These are phyloP conservation scores for Fusarium sarcochroum DNA, from an alignment of 2,329 filamentous ascomycete genomes.

Conservation along the genomic window DNA sequence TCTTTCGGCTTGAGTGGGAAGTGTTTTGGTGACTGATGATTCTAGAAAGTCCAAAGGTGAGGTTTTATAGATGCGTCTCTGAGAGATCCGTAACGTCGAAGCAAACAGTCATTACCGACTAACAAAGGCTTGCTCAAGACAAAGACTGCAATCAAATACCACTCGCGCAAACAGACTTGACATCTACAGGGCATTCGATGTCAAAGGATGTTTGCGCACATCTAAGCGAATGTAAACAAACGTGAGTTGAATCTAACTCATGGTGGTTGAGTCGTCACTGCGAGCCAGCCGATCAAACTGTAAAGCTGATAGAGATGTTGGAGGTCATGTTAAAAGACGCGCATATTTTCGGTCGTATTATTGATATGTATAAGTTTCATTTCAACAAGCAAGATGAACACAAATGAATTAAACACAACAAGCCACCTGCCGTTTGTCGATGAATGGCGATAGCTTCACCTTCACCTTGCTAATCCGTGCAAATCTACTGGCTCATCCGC, in stretches of 20 bases:
- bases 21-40: not conserved
- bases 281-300: conserved; percentile 1
- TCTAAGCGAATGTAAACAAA: not conserved
- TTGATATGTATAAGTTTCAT: no score
- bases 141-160: not conserved
- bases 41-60: not conserved
- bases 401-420: no score
- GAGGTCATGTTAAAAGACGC: not conserved
- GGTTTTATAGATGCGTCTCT: not conserved
- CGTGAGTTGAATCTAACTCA: not conserved
- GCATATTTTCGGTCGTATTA: no score
- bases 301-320: not conserved
- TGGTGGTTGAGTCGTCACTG: conserved; percentile 9
- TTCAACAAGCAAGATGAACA: not conserved
- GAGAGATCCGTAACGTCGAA: not conserved
- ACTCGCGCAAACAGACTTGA: not conserved
- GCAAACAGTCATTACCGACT: not conserved
- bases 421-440: not conserved
- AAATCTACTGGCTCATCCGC: conserved; percentile 29
- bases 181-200: not conserved
- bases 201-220: not conserved
- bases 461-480: conserved; percentile 34
- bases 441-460: conserved; percentile 33
- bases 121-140: not conserved
- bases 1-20: not conserved